Evolutionary conservation across 441 rosid species (phyloP).

Genomic region (Breynia disticha): DNA sequence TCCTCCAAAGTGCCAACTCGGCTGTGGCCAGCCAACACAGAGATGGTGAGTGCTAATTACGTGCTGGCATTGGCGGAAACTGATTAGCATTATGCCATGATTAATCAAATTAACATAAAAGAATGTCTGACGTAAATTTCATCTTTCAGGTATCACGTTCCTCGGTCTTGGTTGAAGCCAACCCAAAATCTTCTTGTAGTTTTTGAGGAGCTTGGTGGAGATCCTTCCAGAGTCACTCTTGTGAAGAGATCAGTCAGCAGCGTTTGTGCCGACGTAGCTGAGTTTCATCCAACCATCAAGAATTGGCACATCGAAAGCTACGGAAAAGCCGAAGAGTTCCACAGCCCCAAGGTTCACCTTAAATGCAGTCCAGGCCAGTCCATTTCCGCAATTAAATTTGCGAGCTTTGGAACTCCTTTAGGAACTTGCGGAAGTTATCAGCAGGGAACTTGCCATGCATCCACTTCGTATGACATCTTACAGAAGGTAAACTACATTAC

Average conservation of each 20-base stretch:
- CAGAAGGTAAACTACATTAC: constrained; percentile 50
- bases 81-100: too few relatives aligned
- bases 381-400: constrained; percentile 77
- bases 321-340: constrained; percentile 71
- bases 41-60: constrained; percentile 36
- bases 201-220: constrained; percentile 94
- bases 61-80: neutral
- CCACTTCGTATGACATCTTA: constrained; percentile 57
- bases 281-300: constrained; percentile 83
- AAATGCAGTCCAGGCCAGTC: constrained; percentile 68
- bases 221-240: constrained; percentile 65
- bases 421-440: constrained; percentile 93
- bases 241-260: constrained; percentile 71
- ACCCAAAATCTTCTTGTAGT: constrained; percentile 67
- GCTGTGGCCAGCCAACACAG: constrained; percentile 93
- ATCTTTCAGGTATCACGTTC: constrained; percentile 75
- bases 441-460: constrained; percentile 90
- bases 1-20: constrained; percentile 72
- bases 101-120: too few relatives aligned
- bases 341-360: constrained; percentile 79
- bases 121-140: constrained; percentile 5
- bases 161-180: constrained; percentile 86
- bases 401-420: constrained; percentile 91
- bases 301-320: constrained; percentile 97
- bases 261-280: constrained; percentile 82